These are phyloP conservation scores for Sugiyamaella americana DNA, from an alignment of 805 yeast species.

Conservation along the genomic window DNA sequence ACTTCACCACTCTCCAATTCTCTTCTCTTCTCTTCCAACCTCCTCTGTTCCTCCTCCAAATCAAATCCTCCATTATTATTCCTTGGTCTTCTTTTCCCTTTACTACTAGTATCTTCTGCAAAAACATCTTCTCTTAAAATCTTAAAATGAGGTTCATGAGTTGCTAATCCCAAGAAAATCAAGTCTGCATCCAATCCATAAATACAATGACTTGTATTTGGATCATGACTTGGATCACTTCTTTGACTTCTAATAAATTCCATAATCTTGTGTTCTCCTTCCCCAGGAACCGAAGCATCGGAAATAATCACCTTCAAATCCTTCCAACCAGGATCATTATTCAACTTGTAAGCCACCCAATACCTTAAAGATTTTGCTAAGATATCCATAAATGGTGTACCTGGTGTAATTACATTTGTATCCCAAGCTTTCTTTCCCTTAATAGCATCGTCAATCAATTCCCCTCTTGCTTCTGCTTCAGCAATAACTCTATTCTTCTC, in stretches of 20 bases:
- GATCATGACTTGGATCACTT: conserved; percentile 77
- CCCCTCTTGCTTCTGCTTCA: conserved; percentile 61
- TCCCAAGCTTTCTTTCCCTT: conserved; percentile 80
- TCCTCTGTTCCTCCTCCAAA: conserved; percentile 37
- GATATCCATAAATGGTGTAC: conserved; percentile 95
- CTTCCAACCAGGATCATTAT: conserved; percentile 91
- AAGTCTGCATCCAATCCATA: conserved; percentile 98
- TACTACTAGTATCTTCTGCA: conserved; percentile 59
- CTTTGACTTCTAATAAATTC: conserved; percentile 88
- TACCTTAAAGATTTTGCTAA: conserved; percentile 76
- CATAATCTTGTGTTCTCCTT: conserved; percentile 99
- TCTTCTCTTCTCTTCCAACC: background rate
- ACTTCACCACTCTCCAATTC: conserved; percentile 33
- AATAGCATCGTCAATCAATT: conserved; percentile 66
- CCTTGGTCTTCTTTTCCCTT: conserved; percentile 30
- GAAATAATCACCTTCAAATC: conserved; percentile 81
- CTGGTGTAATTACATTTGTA: conserved; percentile 95
- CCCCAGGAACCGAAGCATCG: conserved; percentile 98
- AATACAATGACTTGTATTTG: conserved; percentile 92
- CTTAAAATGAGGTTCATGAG: conserved; percentile 95
- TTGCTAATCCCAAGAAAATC: conserved; percentile 90
- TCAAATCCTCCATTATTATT: conserved; percentile 40
- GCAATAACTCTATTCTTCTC: conserved; percentile 56
- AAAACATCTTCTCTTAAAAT: conserved; percentile 95
- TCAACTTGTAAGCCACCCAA: conserved; percentile 87